Percentiles rank a stretch among this genome's conserved stretches.
phyloP scores from a whole-genome alignment of 192 early-diverging fungal species.

The Rhizophagus sp. region DNA sequence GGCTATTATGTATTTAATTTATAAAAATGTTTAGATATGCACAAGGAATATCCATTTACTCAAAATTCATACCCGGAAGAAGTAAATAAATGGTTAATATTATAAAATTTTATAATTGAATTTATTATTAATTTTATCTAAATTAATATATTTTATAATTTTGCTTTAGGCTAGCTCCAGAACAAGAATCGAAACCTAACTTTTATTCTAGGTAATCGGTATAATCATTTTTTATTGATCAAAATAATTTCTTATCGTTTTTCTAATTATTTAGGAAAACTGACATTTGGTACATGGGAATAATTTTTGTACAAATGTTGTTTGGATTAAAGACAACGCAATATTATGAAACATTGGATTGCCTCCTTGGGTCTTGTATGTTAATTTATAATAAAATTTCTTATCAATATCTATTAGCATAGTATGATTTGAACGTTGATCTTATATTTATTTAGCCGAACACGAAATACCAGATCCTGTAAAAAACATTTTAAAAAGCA shows the following conservation, averaged over 20 bases:
- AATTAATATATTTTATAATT: neutral
- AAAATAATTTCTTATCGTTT: slow-evolving; percentile 5
- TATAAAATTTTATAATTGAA: neutral
- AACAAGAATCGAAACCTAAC: slow-evolving; percentile 60
- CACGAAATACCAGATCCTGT: slow-evolving; percentile 53
- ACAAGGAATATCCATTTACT: slow-evolving; percentile 34
- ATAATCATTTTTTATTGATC: neutral
- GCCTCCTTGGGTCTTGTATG: slow-evolving; percentile 45
- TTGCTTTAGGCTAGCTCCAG: slow-evolving; percentile 53
- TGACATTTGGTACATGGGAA: slow-evolving; percentile 73
- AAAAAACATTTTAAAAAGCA: slow-evolving; percentile 49
- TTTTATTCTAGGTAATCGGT: slow-evolving; percentile 45
- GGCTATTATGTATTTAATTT: too few species aligned
- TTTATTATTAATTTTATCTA: neutral
- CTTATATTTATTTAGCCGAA: slow-evolving; percentile 31
- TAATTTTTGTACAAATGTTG: slow-evolving; percentile 70
- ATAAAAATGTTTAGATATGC: slow-evolving; percentile 34
- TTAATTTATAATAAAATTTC: neutral
- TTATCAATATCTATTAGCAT: neutral
- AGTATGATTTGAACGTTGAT: neutral
- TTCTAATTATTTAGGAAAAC: slow-evolving; percentile 54
- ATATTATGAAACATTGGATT: slow-evolving; percentile 51
- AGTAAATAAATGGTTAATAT: slow-evolving; percentile 29
- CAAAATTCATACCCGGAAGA: slow-evolving; percentile 29
- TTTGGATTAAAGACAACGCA: slow-evolving; percentile 61